phyloP scores from a whole-genome alignment of 2,329 filamentous ascomycete genomes.

The Epichloe amarillans region DNA sequence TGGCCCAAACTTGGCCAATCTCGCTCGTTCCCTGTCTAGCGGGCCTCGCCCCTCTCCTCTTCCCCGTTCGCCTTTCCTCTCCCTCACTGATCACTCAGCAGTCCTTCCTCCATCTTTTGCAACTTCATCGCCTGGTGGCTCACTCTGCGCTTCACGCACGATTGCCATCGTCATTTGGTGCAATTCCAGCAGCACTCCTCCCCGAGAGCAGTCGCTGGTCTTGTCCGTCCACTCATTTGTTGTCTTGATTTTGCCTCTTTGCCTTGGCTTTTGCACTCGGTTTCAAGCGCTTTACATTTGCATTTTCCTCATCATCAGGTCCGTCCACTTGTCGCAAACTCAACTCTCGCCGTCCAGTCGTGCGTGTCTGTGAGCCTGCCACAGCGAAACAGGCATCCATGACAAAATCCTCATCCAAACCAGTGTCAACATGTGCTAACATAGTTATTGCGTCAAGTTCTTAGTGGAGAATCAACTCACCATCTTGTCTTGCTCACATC shows the following conservation, averaged over 20 bases:
- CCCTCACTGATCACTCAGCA: slow-evolving; percentile 5
- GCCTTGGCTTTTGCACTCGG: slow-evolving; percentile 8
- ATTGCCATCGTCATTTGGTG: slow-evolving; percentile 24
- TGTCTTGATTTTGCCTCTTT: slow-evolving; percentile 16
- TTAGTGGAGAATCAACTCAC: neutral
- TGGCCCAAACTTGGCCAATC: slow-evolving; percentile 2
- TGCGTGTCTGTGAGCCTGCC: neutral
- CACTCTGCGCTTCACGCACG: slow-evolving; percentile 4
- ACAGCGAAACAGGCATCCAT: neutral
- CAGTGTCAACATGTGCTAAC: neutral
- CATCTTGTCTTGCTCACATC: neutral
- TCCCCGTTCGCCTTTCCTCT: slow-evolving; percentile 7
- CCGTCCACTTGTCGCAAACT: neutral
- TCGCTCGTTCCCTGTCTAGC: slow-evolving; percentile 6
- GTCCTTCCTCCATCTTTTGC: slow-evolving; percentile 4
- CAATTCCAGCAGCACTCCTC: slow-evolving; percentile 43
- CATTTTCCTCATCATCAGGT: slow-evolving; percentile 4
- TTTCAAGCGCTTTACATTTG: slow-evolving; percentile 7
- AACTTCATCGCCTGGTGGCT: slow-evolving; percentile 4
- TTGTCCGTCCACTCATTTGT: slow-evolving; percentile 46
- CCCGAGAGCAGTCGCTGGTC: slow-evolving; percentile 39
- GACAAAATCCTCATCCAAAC: neutral
- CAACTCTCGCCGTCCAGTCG: neutral
- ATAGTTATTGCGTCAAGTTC: neutral
- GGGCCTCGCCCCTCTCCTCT: slow-evolving; percentile 5